phyloP scores from a whole-genome alignment of 2,329 filamentous ascomycete genomes.

The Eurotiales sp. region DNA sequence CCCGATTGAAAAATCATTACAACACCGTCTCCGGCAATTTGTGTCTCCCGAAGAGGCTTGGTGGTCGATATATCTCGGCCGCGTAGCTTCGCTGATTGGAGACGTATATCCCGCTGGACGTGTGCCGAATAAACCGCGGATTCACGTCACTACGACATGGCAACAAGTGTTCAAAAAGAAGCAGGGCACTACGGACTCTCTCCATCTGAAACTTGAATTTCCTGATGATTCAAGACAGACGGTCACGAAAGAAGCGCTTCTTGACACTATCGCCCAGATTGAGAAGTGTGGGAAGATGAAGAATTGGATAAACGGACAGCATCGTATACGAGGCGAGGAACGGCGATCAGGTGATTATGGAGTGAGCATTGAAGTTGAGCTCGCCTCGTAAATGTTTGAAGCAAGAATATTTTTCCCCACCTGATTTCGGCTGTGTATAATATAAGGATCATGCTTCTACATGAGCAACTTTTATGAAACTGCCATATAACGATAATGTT shows the following conservation, averaged over 20 bases:
- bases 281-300: conserved; percentile 60
- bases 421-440: too few relatives aligned
- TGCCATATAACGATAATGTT: too few relatives aligned
- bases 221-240: conserved; percentile 36
- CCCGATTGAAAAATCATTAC: conserved; percentile 55
- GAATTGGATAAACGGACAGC: conserved; percentile 43
- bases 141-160: conserved; percentile 43
- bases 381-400: conserved; percentile 11
- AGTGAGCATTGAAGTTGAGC: conserved; percentile 35
- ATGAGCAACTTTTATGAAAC: too few relatives aligned
- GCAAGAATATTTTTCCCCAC: too few relatives aligned
- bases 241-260: conserved; percentile 31
- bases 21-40: conserved; percentile 50
- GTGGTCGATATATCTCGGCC: conserved; percentile 64
- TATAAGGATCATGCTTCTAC: too few relatives aligned
- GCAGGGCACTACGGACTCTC: conserved; percentile 34
- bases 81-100: conserved; percentile 56
- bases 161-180: conserved; percentile 40
- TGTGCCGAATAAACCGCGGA: conserved; percentile 26
- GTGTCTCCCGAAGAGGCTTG: conserved; percentile 55
- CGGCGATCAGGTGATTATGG: conserved; percentile 38
- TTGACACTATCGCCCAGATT: conserved; percentile 37
- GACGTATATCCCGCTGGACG: conserved; percentile 60
- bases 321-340: conserved; percentile 9
- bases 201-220: conserved; percentile 46